Evolutionary conservation across 2,329 filamentous ascomycete genomes (phyloP).

Genomic region (Cladophialophora bantiana): DNA sequence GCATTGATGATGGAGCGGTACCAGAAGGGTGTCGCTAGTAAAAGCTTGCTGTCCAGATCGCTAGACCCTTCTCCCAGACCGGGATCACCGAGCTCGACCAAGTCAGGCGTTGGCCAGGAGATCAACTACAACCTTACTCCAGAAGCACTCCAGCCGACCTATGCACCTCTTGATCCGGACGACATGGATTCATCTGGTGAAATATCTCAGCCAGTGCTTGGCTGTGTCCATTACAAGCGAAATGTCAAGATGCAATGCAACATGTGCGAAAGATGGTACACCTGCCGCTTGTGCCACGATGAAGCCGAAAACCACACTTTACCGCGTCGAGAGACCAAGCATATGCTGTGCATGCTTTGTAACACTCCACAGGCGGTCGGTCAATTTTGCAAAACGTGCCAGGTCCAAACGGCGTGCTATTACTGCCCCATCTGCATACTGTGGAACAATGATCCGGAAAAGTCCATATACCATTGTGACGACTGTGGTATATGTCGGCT

Average conservation of each 20-base stretch:
- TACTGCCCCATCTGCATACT: slow-evolving; percentile 95
- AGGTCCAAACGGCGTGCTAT: slow-evolving; percentile 80
- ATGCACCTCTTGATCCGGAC: slow-evolving; percentile 57
- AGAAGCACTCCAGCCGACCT: slow-evolving; percentile 72
- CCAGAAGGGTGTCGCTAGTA: slow-evolving; percentile 41
- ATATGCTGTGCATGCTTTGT: slow-evolving; percentile 98
- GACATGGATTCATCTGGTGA: slow-evolving; percentile 50
- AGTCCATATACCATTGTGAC: slow-evolving; percentile 93
- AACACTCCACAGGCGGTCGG: slow-evolving; percentile 81
- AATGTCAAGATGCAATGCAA: slow-evolving; percentile 97
- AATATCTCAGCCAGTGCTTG: slow-evolving; percentile 65
- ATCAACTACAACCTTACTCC: slow-evolving; percentile 50
- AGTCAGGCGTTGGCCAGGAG: slow-evolving; percentile 42
- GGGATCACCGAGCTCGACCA: slow-evolving; percentile 45
- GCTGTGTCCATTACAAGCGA: slow-evolving; percentile 90
- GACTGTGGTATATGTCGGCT: slow-evolving; percentile 96
- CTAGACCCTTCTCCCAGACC: slow-evolving; percentile 39
- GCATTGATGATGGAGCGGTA: slow-evolving; percentile 74
- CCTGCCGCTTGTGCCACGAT: slow-evolving; percentile 94
- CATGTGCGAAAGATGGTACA: slow-evolving; percentile 89
- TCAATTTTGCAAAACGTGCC: slow-evolving; percentile 79
- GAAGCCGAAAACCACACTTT: slow-evolving; percentile 78
- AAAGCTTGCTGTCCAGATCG: slow-evolving; percentile 41
- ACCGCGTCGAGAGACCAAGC: slow-evolving; percentile 80
- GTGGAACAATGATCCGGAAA: slow-evolving; percentile 91